Conservation (phyloP, 140 eudicot genomes). For the Oenanthe javanica region DNA sequence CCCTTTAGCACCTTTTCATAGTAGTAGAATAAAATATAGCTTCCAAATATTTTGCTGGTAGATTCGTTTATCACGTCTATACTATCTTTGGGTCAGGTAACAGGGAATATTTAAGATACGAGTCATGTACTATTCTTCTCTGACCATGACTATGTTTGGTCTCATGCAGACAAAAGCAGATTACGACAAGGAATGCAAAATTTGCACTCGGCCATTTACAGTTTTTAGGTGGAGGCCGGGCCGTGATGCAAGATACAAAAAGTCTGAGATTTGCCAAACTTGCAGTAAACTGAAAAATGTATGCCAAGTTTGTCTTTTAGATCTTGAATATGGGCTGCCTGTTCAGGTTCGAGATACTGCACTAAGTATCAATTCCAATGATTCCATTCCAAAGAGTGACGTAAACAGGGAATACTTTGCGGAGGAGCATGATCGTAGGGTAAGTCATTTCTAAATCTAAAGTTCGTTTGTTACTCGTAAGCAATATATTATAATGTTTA, state of each 20-base stretch:
- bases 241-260: constrained; percentile 79
- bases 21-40: not conserved
- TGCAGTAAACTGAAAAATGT: constrained; percentile 89
- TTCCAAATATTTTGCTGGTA: not conserved
- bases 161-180: constrained; percentile 66
- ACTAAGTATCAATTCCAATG: constrained; percentile 67
- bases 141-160: not conserved
- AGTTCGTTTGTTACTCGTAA: not conserved
- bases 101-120: not conserved
- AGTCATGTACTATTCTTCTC: not conserved
- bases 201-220: constrained; percentile 83
- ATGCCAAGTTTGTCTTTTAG: constrained; percentile 85
- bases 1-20: not conserved
- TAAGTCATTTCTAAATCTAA: constrained; percentile 9
- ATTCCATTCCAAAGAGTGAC: constrained; percentile 87
- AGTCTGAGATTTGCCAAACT: constrained; percentile 83
- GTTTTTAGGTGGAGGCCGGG: constrained; percentile 95
- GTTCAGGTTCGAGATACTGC: constrained; percentile 95
- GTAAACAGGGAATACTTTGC: constrained; percentile 85
- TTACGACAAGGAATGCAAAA: constrained; percentile 81
- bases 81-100: not conserved
- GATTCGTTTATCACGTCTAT: not conserved
- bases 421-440: constrained; percentile 91
- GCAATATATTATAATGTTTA: not conserved
- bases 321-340: constrained; percentile 78